Evolutionary conservation across 2,329 filamentous ascomycete genomes (phyloP).

Genomic region (Fusarium cicatricum): DNA sequence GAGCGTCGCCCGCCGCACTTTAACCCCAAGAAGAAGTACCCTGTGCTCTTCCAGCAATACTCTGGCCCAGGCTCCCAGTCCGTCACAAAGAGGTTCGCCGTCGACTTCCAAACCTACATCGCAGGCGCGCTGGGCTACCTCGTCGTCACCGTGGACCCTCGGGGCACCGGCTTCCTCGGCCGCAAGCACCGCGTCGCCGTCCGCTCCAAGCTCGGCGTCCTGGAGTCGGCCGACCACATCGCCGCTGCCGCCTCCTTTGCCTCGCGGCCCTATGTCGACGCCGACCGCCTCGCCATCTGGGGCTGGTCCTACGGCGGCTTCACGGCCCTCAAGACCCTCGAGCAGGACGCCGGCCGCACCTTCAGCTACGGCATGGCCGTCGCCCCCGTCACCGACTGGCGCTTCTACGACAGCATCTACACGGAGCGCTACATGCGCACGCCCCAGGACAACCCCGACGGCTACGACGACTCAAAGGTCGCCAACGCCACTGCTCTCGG

Average conservation of each 20-base stretch:
- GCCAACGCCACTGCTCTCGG: slow-evolving; percentile 76
- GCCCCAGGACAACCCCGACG: slow-evolving; percentile 79
- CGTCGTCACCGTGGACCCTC: slow-evolving; percentile 92
- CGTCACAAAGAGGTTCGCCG: slow-evolving; percentile 79
- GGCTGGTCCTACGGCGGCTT: slow-evolving; percentile 99
- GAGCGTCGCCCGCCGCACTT: slow-evolving; percentile 94
- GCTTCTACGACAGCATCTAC: slow-evolving; percentile 93
- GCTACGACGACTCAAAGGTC: slow-evolving; percentile 81
- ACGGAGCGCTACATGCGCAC: slow-evolving; percentile 98
- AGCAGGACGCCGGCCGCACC: slow-evolving; percentile 86
- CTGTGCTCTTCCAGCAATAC: slow-evolving; percentile 94
- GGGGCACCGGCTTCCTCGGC: slow-evolving; percentile 90
- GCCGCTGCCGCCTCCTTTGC: slow-evolving; percentile 87
- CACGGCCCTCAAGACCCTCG: slow-evolving; percentile 92
- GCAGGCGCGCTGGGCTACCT: slow-evolving; percentile 89
- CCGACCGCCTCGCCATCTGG: slow-evolving; percentile 88
- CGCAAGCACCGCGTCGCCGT: slow-evolving; percentile 83
- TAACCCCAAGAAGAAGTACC: slow-evolving; percentile 82
- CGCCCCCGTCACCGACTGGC: slow-evolving; percentile 98
- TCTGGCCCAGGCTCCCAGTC: slow-evolving; percentile 93
- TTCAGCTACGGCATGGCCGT: slow-evolving; percentile 99
- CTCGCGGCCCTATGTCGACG: slow-evolving; percentile 82
- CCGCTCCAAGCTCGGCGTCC: slow-evolving; percentile 83
- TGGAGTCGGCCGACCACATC: slow-evolving; percentile 91
- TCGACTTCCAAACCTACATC: slow-evolving; percentile 92